Evolutionary conservation across 495 filamentous ascomycete species (phyloP).

Genomic region (Lepidopterella palustris): DNA sequence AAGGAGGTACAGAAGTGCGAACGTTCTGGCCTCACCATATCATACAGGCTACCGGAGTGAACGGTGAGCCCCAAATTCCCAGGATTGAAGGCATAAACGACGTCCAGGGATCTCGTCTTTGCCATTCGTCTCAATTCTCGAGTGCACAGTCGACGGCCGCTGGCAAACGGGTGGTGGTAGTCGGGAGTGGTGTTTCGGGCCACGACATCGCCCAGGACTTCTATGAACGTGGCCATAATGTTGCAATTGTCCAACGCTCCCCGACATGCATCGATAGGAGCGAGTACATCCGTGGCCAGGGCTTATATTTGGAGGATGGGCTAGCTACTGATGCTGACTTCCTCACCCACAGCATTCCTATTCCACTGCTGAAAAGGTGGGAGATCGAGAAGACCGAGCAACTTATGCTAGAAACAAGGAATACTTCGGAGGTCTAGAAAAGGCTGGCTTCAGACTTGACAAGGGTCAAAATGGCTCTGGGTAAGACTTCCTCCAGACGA

Average conservation of each 20-base stretch:
- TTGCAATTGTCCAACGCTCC: conserved; percentile 77
- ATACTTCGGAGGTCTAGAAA: conserved; percentile 53
- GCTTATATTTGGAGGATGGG: conserved; percentile 57
- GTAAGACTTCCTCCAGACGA: too few relatives aligned
- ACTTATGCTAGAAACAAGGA: too few relatives aligned
- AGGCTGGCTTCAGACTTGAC: conserved; percentile 65
- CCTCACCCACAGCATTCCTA: conserved; percentile 13
- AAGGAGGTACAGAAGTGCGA: conserved; percentile 46
- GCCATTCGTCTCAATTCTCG: conserved; percentile 63
- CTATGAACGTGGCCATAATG: conserved; percentile 72
- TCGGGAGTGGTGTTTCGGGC: conserved; percentile 74
- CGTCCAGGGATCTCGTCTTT: conserved; percentile 55
- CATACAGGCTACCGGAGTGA: conserved; percentile 66
- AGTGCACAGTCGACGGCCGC: conserved; percentile 45
- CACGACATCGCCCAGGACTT: conserved; percentile 82
- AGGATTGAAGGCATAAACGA: conserved; percentile 52
- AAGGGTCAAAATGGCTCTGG: too few relatives aligned
- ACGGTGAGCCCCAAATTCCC: conserved; percentile 62
- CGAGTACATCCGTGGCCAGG: conserved; percentile 40
- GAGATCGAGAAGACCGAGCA: conserved; percentile 36
- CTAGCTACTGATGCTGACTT: conserved; percentile 59
- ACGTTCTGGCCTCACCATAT: conserved; percentile 59
- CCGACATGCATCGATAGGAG: conserved; percentile 61
- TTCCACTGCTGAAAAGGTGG: conserved; percentile 1
- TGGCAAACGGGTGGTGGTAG: conserved; percentile 64